Conservation (phyloP, 495 filamentous ascomycete genomes). For the Penicillium fimorum region DNA sequence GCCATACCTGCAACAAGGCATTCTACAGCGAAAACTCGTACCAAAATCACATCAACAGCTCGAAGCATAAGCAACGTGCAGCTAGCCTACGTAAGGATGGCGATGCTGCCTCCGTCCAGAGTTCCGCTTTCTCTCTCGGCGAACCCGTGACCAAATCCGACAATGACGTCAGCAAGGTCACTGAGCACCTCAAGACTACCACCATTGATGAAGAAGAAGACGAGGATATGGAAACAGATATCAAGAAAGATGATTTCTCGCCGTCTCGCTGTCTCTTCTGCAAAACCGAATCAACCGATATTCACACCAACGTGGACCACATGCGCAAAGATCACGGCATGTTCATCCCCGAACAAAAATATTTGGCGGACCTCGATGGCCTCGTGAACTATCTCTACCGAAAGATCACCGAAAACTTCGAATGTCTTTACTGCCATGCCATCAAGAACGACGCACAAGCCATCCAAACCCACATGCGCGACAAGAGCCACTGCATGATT, state of each 20-base stretch:
- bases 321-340: conserved; percentile 93
- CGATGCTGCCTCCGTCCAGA: conserved; percentile 77
- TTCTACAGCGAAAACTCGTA: conserved; percentile 97
- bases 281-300: conserved; percentile 69
- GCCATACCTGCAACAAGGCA: conserved; percentile 80
- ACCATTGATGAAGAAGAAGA: conserved; percentile 60
- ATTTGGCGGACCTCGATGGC: conserved; percentile 76
- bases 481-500: conserved; percentile 95
- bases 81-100: conserved; percentile 43
- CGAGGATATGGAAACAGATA: conserved; percentile 29
- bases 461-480: conserved; percentile 92
- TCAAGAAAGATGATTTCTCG: conserved; percentile 36
- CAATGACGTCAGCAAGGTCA: conserved; percentile 74
- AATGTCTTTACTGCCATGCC: conserved; percentile 84
- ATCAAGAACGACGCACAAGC: conserved; percentile 68
- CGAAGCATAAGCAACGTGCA: conserved; percentile 79
- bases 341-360: conserved; percentile 89
- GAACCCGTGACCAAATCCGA: conserved; percentile 64
- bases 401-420: conserved; percentile 72
- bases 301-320: conserved; percentile 73
- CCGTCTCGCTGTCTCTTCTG: conserved; percentile 85
- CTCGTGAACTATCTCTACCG: conserved; percentile 72
- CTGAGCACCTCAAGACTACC: conserved; percentile 72
- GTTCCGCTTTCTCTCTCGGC: conserved; percentile 87
- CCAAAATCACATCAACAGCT: conserved; percentile 85